phyloP scores from a whole-genome alignment of 257 asterid species.

The Lantana camara region DNA sequence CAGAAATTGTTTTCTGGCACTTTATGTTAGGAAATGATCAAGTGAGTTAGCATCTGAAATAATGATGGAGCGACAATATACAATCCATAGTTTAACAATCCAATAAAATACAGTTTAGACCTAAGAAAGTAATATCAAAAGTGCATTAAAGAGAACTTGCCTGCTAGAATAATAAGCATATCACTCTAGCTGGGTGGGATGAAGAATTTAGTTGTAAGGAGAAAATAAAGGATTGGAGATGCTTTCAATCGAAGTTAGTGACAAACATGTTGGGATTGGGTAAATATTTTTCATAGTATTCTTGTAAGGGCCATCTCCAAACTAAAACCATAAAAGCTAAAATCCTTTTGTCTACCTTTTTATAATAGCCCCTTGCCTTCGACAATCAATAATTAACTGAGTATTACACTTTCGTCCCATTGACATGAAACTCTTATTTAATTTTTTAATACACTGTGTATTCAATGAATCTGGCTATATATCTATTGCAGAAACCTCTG shows the following conservation, averaged over 20 bases:
- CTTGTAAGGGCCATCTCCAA: conserved; percentile 19
- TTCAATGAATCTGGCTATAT: conserved; percentile 12
- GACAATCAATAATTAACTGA: conserved; percentile 1
- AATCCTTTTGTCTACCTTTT: not conserved
- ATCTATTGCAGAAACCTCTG: conserved; percentile 79
- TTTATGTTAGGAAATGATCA: too few relatives aligned
- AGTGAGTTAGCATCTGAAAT: conserved; percentile 2
- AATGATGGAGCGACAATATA: not conserved
- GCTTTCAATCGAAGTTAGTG: conserved; percentile 3
- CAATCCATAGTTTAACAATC: conserved; percentile 8
- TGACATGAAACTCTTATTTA: conserved; percentile 17
- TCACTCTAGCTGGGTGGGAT: not conserved
- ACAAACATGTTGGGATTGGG: conserved; percentile 12
- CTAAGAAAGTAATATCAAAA: not conserved
- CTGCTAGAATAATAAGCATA: conserved; percentile 1
- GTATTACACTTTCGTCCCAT: not conserved
- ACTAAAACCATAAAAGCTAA: conserved; percentile 14
- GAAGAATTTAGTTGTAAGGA: conserved; percentile 13
- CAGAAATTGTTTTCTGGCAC: not conserved
- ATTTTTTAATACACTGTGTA: conserved; percentile 17
- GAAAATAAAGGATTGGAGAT: conserved; percentile 3
- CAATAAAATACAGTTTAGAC: not conserved
- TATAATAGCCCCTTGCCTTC: not conserved
- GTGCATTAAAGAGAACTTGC: conserved; percentile 13
- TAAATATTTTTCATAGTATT: not conserved